Percentiles rank a stretch among this genome's conserved stretches.
phyloP scores from a whole-genome alignment of 352 stramenopile genomes.

The Phytopythium boreale region DNA sequence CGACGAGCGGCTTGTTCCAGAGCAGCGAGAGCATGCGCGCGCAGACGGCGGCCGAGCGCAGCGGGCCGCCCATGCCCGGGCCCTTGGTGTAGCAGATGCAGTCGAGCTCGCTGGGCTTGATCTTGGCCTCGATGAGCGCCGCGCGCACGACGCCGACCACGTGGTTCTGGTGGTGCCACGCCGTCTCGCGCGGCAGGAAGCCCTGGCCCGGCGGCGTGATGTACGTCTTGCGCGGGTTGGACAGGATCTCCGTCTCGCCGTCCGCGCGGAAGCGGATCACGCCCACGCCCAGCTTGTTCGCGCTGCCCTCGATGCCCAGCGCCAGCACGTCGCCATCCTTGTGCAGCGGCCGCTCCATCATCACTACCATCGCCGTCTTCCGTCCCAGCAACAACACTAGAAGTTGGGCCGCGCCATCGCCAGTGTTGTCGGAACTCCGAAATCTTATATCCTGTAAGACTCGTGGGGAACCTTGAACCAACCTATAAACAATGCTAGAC shows the following conservation, averaged over 20 bases:
- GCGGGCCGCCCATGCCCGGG: conserved; percentile 98
- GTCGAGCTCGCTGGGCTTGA: conserved; percentile 86
- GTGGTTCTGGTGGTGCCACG: conserved; percentile 98
- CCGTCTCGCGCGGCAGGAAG: conserved; percentile 98
- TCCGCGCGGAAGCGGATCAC: conserved; percentile 73
- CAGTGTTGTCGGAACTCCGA: not conserved
- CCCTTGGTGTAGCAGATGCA: conserved; percentile 95
- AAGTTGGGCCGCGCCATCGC: not conserved
- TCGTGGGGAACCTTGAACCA: not conserved
- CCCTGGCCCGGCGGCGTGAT: conserved; percentile 96
- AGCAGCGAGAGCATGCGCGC: conserved; percentile 93
- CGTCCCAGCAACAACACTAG: not conserved
- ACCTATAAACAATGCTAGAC: not conserved
- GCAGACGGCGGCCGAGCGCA: conserved; percentile 95
- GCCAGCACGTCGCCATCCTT: conserved; percentile 86
- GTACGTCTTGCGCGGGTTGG: conserved; percentile 99
- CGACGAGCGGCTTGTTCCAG: conserved; percentile 95
- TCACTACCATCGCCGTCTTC: conserved; percentile 9
- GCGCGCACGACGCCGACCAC: conserved; percentile 93
- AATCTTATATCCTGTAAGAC: not conserved
- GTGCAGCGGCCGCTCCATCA: conserved; percentile 33
- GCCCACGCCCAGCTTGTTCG: conserved; percentile 97
- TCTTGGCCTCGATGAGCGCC: conserved; percentile 91
- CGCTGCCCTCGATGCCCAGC: conserved; percentile 97
- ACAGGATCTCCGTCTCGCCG: conserved; percentile 91